Conservation (phyloP, 78 protist genomes). For the Dictyostelium firmibasis region DNA sequence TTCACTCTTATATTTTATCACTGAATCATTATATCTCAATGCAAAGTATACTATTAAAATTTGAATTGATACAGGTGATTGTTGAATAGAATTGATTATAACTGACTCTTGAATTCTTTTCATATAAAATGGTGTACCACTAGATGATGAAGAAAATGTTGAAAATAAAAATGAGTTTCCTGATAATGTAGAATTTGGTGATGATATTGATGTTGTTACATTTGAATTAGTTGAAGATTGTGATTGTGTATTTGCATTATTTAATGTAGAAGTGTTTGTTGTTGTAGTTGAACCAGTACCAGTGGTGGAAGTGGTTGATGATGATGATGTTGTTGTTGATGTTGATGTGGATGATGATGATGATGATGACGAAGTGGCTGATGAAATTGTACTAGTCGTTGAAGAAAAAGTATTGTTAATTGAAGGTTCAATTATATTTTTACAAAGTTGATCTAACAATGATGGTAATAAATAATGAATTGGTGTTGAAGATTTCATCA, state of each 20-base stretch:
- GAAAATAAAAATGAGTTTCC: not conserved
- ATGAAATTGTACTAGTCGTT: slow-evolving; percentile 10
- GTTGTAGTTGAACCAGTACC: not conserved
- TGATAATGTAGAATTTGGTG: not conserved
- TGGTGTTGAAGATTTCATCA: slow-evolving; percentile 37
- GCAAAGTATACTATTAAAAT: slow-evolving; percentile 37
- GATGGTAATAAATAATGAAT: slow-evolving; percentile 54
- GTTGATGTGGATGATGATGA: not conserved
- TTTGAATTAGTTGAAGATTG: not conserved
- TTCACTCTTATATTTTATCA: slow-evolving; percentile 35
- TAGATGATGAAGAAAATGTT: not conserved
- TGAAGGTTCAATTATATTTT: slow-evolving; percentile 62
- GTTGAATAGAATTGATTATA: not conserved
- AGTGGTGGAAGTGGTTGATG: slow-evolving; percentile 16
- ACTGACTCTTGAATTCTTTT: slow-evolving; percentile 35
- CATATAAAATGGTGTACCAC: slow-evolving; percentile 43
- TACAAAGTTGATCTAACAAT: slow-evolving; percentile 35
- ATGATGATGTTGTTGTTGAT: not conserved
- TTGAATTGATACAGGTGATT: not conserved
- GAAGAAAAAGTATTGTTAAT: not conserved
- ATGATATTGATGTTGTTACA: not conserved
- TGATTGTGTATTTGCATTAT: not conserved
- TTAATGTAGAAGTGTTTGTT: not conserved
- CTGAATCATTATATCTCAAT: slow-evolving; percentile 38
- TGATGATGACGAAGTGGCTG: no score